A percentile compares a stretch with the other conserved stretches of the same genome.
phyloP scores from a whole-genome alignment of 2,329 filamentous ascomycete genomes.

The Xylaria sp. region DNA sequence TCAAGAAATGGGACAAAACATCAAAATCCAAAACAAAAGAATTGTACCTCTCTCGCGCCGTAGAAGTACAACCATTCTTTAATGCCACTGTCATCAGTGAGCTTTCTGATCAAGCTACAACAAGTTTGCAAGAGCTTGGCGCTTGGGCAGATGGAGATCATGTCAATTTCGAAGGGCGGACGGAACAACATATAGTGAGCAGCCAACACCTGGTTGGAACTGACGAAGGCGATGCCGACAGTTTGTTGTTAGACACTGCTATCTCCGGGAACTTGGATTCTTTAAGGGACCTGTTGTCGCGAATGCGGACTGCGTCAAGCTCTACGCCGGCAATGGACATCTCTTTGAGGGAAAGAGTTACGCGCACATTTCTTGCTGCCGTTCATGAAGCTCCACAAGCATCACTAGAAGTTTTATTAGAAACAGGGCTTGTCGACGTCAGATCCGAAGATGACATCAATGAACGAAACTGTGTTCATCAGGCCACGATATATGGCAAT shows the following conservation, averaged over 20 bases:
- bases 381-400: slow-evolving; percentile 83
- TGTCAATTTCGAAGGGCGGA: slow-evolving; percentile 73
- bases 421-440: slow-evolving; percentile 85
- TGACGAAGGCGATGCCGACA: slow-evolving; percentile 89
- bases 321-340: slow-evolving; percentile 56
- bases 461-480: slow-evolving; percentile 93
- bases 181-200: slow-evolving; percentile 69
- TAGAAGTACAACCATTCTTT: slow-evolving; percentile 98
- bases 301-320: slow-evolving; percentile 64
- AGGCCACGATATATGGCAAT: slow-evolving; percentile 94
- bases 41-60: slow-evolving; percentile 91
- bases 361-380: slow-evolving; percentile 86
- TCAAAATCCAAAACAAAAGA: slow-evolving; percentile 99
- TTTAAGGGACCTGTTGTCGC: slow-evolving; percentile 79
- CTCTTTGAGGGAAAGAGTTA: slow-evolving; percentile 75
- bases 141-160: slow-evolving; percentile 98
- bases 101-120: slow-evolving; percentile 94
- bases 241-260: slow-evolving; percentile 85
- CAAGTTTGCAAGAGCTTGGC: slow-evolving; percentile 90
- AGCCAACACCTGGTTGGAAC: slow-evolving; percentile 71
- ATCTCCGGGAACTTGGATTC: slow-evolving; percentile 79
- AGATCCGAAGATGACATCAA: slow-evolving; percentile 97
- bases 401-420: slow-evolving; percentile 76
- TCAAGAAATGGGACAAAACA: slow-evolving; percentile 99
- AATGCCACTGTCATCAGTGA: slow-evolving; percentile 97